A percentile compares a stretch with the other conserved stretches of the same genome.
Conservation (phyloP, 768 basidiomycete species). For the Lentinula lateritia region DNA sequence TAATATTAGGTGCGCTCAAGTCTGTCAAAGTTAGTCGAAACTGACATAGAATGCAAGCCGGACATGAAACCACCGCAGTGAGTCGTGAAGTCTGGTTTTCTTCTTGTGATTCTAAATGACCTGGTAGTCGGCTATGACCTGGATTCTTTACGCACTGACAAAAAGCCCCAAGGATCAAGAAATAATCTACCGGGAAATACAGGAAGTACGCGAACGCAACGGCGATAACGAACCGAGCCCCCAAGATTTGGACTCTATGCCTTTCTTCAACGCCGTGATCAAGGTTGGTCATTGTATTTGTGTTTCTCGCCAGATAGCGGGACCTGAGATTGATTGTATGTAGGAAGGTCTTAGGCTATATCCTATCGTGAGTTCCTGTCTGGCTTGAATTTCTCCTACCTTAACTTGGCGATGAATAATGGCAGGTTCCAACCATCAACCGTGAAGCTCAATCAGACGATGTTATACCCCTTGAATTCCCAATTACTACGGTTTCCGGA, state of each 20-base stretch:
- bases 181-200: conserved; percentile 55
- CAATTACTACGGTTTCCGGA: conserved; percentile 43
- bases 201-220: conserved; percentile 12
- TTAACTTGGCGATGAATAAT: no score
- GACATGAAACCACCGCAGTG: conserved; percentile 48
- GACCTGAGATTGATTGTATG: neutral
- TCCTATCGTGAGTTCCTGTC: conserved; percentile 18
- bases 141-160: conserved; percentile 60
- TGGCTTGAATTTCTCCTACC: no score
- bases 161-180: conserved; percentile 52
- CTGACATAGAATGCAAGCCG: neutral
- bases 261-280: conserved; percentile 18
- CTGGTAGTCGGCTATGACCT: conserved; percentile 38
- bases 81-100: conserved; percentile 15
- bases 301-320: neutral
- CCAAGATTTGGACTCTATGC: conserved; percentile 27
- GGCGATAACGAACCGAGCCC: conserved; percentile 10
- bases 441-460: conserved; percentile 32
- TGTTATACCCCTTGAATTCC: conserved; percentile 50
- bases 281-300: conserved; percentile 11
- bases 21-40: neutral
- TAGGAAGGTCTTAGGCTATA: conserved; percentile 26
- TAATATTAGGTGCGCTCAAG: neutral
- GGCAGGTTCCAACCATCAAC: neutral
- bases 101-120: neutral